Evolutionary conservation across 2,329 filamentous ascomycete species (phyloP), one percentile per base, ranked within the genome.

Genomic region (Aureobasidium pullulans): DNA sequence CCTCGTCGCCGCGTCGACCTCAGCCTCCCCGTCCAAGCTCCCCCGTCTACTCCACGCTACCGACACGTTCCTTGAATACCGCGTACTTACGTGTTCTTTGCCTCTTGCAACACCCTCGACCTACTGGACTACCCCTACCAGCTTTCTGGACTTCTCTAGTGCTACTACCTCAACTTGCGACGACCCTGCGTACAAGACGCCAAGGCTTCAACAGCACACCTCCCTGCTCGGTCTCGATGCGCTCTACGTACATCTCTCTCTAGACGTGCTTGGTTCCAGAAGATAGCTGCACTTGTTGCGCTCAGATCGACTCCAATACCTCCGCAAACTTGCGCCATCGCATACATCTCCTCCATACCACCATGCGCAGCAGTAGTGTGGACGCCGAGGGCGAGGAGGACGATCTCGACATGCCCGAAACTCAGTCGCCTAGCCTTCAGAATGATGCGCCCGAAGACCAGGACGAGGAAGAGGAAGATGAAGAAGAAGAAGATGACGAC

Each of bases 361-460:
- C 19, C 29, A 61, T 62, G 60, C 59, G 52, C 31, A 61, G 50
- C 34, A 56, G 59, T 32, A 57, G 57, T 52, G 16, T 58, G 10
- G 58, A 54, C 42, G 59, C 60, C 64, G 58, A 65, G 66, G 28
- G 67, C 64, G 53, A 64, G 69, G 70, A 56, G 69, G 72, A 72
- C 59, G 63, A 67, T 57, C 58, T 62, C 56, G 66, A 66, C n/a
- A 60, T 62, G 37, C 63, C 68, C 47, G 64, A 64, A 23, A 73
- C 64, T 16, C 67, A 70, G 29, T 70, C 70, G 6, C 70, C 68
- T 29, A 65, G 72, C 60, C 63, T 65, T n/a, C 67, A 66, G n/a
- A 79, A 76, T 44, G 75, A 76, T 57, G 76, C 77, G 19, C 75
- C 80, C 42, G 76, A 75, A 70, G 76, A 77, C 52, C 79, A 76